A percentile compares a stretch with the other conserved stretches of the same genome.
Evolutionary conservation across 306 rosid species (phyloP).

Genomic region (Cucurbita moschata): DNA sequence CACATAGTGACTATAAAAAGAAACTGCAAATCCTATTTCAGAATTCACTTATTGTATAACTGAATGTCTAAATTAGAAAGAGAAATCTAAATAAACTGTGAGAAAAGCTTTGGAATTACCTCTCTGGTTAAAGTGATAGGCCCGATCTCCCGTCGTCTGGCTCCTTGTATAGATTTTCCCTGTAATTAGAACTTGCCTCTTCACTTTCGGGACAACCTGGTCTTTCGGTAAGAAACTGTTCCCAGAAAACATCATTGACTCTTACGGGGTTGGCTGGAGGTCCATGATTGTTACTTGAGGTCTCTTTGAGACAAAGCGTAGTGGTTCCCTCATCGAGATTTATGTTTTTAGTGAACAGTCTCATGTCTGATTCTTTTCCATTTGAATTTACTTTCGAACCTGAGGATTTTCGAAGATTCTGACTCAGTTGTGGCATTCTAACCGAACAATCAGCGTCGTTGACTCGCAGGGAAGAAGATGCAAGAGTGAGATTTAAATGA

Average conservation of each 20-base stretch:
- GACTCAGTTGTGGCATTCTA: conserved; percentile 39
- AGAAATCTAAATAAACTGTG: background rate
- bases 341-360: conserved; percentile 22
- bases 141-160: conserved; percentile 44
- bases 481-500: conserved; percentile 75
- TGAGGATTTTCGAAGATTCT: conserved; percentile 33
- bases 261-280: conserved; percentile 43
- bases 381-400: conserved; percentile 29
- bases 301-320: conserved; percentile 22
- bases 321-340: conserved; percentile 21
- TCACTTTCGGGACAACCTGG: conserved; percentile 89
- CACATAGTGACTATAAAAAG: background rate
- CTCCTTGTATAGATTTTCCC: conserved; percentile 40
- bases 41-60: background rate
- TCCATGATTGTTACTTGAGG: conserved; percentile 31
- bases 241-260: conserved; percentile 91
- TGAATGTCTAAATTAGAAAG: background rate
- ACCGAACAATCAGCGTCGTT: conserved; percentile 36
- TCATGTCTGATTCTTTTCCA: conserved; percentile 41
- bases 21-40: background rate
- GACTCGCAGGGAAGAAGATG: conserved; percentile 54
- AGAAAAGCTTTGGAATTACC: background rate
- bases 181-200: conserved; percentile 76
- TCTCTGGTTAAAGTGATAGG: background rate
- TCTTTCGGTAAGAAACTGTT: conserved; percentile 93